These are phyloP conservation scores for Phytophthora ramorum DNA, from an alignment of 352 stramenopile genomes.

Conservation along the genomic window DNA sequence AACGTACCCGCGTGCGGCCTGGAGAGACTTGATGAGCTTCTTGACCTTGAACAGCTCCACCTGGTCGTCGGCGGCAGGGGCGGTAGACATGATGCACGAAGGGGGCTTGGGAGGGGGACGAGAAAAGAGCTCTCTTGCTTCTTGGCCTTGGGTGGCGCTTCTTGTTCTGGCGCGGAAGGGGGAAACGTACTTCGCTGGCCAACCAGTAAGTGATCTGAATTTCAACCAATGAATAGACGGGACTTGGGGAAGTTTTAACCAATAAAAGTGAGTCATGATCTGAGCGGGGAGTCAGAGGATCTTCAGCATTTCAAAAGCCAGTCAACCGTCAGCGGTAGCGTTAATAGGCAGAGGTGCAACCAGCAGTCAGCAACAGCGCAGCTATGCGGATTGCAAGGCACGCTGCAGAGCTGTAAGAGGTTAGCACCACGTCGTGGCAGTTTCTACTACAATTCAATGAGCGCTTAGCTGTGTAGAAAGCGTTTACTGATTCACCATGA, in stretches of 20 bases:
- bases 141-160: slow-evolving; percentile 20
- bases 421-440: too few species aligned
- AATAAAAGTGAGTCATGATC: too few species aligned
- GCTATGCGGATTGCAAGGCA: too few species aligned
- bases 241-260: too few species aligned
- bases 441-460: not conserved
- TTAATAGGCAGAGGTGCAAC: too few species aligned
- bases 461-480: not conserved
- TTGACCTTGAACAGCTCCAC: slow-evolving; percentile 99
- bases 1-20: slow-evolving; percentile 82
- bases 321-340: too few species aligned
- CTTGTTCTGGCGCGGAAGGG: slow-evolving; percentile 7
- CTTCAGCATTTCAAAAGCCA: too few species aligned
- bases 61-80: slow-evolving; percentile 86
- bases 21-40: slow-evolving; percentile 99
- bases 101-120: not conserved
- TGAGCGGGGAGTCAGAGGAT: too few species aligned
- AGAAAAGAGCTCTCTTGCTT: slow-evolving; percentile 1
- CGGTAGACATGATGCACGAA: slow-evolving; percentile 35
- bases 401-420: too few species aligned
- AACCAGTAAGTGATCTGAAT: slow-evolving; percentile 12
- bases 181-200: slow-evolving; percentile 22
- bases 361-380: too few species aligned
- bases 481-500: not conserved
- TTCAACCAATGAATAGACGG: not conserved